phyloP scores from a whole-genome alignment of 495 filamentous ascomycete genomes.

The Ascodesmis nigricans region DNA sequence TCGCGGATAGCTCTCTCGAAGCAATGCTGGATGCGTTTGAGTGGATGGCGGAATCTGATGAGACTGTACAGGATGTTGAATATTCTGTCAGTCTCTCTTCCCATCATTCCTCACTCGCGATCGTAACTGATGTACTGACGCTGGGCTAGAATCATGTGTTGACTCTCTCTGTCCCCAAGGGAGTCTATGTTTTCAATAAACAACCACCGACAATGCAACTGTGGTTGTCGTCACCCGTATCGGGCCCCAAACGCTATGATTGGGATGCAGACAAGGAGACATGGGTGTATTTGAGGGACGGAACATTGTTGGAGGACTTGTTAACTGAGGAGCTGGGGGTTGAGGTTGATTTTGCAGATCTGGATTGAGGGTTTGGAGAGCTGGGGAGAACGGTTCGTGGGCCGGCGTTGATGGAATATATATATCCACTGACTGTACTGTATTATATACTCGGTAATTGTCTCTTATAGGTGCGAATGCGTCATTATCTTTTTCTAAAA shows the following conservation, averaged over 20 bases:
- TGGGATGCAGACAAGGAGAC: constrained; percentile 49
- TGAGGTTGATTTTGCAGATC: no score
- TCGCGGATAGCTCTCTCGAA: constrained; percentile 33
- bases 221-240: constrained; percentile 79
- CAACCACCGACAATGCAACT: constrained; percentile 94
- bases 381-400: no score
- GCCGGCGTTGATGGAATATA: no score
- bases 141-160: constrained; percentile 46
- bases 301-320: constrained; percentile 45
- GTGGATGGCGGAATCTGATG: constrained; percentile 36
- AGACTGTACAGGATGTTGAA: constrained; percentile 47
- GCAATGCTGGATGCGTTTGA: constrained; percentile 42
- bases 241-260: constrained; percentile 85
- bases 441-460: no score
- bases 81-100: constrained; percentile 27
- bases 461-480: no score
- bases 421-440: no score
- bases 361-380: no score
- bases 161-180: constrained; percentile 41
- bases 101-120: background rate
- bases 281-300: constrained; percentile 78
- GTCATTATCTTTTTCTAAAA: no score
- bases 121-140: background rate
- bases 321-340: no score
- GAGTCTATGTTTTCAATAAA: constrained; percentile 88